Evolutionary conservation across 495 filamentous ascomycete genomes (phyloP).

Genomic region (Pyronema domesticum): DNA sequence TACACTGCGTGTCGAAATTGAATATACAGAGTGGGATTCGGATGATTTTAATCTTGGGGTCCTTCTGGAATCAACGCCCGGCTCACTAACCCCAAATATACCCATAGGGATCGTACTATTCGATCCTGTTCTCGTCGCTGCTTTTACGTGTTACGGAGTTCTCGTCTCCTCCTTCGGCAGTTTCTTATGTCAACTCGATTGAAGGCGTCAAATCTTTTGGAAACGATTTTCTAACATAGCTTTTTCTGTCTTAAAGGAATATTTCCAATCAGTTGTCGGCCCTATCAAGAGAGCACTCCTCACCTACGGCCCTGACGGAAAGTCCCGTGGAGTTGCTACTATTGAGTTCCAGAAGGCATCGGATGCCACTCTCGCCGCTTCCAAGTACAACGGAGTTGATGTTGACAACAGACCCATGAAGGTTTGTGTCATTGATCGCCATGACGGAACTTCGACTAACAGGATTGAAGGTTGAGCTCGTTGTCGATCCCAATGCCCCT

Average conservation of each 20-base stretch:
- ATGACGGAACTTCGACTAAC: slow-evolving; percentile 16
- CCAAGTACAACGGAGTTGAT: slow-evolving; percentile 65
- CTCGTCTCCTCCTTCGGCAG: slow-evolving; percentile 2
- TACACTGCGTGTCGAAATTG: background rate
- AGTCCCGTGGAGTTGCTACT: slow-evolving; percentile 73
- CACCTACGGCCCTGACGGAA: slow-evolving; percentile 79
- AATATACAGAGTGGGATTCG: background rate
- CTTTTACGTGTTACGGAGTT: background rate
- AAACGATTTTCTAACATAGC: slow-evolving; percentile 23
- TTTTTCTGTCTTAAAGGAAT: slow-evolving; percentile 54
- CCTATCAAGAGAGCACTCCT: slow-evolving; percentile 74
- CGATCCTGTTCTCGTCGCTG: slow-evolving; percentile 12
- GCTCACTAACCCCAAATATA: slow-evolving; percentile 5
- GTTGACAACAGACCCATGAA: slow-evolving; percentile 85
- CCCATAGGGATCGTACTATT: background rate
- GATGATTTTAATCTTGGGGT: background rate
- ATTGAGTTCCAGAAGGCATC: slow-evolving; percentile 60
- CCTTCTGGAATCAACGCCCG: background rate
- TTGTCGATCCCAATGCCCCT: slow-evolving; percentile 57
- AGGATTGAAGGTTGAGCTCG: slow-evolving; percentile 57
- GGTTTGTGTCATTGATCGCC: slow-evolving; percentile 31
- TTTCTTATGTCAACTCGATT: slow-evolving; percentile 9
- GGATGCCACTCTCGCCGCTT: slow-evolving; percentile 62
- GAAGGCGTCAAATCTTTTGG: slow-evolving; percentile 14
- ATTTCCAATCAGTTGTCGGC: slow-evolving; percentile 74